phyloP scores from a whole-genome alignment of 108 stramenopile species.

The Skeletonema menzelii region DNA sequence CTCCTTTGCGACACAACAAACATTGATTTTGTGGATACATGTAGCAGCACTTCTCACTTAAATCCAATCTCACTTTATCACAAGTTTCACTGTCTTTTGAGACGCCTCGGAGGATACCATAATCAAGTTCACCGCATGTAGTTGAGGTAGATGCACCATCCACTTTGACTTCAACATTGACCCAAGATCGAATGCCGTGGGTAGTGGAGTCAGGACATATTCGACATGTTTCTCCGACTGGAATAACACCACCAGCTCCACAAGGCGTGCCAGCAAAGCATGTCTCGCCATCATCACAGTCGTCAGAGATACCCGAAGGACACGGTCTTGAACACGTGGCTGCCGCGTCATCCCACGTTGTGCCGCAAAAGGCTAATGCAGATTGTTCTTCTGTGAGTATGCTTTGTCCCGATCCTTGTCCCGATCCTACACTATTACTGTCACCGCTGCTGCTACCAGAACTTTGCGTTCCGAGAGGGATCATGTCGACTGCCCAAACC shows the following conservation, averaged over 20 bases:
- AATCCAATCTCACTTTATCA: slow-evolving; percentile 30
- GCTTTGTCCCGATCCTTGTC: slow-evolving; percentile 5
- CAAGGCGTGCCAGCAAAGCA: slow-evolving; percentile 46
- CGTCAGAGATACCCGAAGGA: slow-evolving; percentile 36
- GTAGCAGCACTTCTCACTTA: slow-evolving; percentile 27
- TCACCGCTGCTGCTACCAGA: slow-evolving; percentile 5
- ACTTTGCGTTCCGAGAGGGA: slow-evolving; percentile 21
- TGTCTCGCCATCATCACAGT: slow-evolving; percentile 35
- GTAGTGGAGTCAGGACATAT: slow-evolving; percentile 44
- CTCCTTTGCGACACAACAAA: slow-evolving; percentile 32
- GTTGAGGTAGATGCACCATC: slow-evolving; percentile 37
- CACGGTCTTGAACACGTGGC: slow-evolving; percentile 35
- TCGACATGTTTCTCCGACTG: slow-evolving; percentile 30
- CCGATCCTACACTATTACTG: neutral
- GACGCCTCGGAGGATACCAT: slow-evolving; percentile 26
- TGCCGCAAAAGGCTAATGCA: slow-evolving; percentile 36
- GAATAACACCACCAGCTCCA: slow-evolving; percentile 27
- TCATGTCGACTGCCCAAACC: slow-evolving; percentile 48
- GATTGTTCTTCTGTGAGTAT: slow-evolving; percentile 25
- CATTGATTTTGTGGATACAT: slow-evolving; percentile 37
- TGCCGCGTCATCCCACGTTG: slow-evolving; percentile 34
- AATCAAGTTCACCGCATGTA: slow-evolving; percentile 41
- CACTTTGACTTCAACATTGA: slow-evolving; percentile 38
- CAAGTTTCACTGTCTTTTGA: slow-evolving; percentile 31
- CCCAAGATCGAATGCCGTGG: slow-evolving; percentile 39